phyloP scores from a whole-genome alignment of 495 filamentous ascomycete species.

The Alectoria sarmentosa region DNA sequence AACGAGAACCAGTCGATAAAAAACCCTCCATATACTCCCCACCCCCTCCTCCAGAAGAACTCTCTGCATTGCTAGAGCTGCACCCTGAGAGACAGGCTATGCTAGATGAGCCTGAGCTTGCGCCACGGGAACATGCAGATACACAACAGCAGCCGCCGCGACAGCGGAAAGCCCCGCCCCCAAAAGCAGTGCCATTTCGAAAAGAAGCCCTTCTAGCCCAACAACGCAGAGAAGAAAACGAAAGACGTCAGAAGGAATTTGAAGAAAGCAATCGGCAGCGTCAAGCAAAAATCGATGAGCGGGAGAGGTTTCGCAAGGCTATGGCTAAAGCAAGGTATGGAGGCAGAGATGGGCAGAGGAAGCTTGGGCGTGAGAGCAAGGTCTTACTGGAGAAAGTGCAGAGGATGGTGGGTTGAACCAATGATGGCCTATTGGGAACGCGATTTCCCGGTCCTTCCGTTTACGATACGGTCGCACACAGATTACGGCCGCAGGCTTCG shows the following conservation, averaged over 20 bases:
- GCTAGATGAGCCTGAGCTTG: conserved; percentile 44
- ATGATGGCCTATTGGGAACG: not conserved
- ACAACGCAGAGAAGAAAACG: conserved; percentile 54
- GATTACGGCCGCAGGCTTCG: not conserved
- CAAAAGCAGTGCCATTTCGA: conserved; percentile 62
- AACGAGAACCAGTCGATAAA: conserved; percentile 40
- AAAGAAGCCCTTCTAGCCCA: conserved; percentile 70
- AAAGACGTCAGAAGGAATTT: conserved; percentile 50
- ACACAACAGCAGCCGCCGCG: conserved; percentile 26
- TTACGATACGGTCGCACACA: not conserved
- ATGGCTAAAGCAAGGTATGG: conserved; percentile 71
- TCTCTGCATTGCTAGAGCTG: conserved; percentile 45
- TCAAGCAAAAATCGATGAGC: conserved; percentile 48
- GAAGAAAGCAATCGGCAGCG: conserved; percentile 44
- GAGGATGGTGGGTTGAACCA: conserved; percentile 10
- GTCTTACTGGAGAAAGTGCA: conserved; percentile 69
- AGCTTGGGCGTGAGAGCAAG: conserved; percentile 79
- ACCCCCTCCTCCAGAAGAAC: conserved; percentile 17
- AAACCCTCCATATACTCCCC: conserved; percentile 7
- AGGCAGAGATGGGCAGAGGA: conserved; percentile 71
- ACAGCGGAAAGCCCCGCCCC: conserved; percentile 33
- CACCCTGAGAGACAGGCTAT: conserved; percentile 69
- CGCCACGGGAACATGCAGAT: conserved; percentile 26
- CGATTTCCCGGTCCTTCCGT: not conserved
- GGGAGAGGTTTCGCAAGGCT: conserved; percentile 56